phyloP scores from a whole-genome alignment of 495 filamentous ascomycete species.

The Penicillium alfredii region DNA sequence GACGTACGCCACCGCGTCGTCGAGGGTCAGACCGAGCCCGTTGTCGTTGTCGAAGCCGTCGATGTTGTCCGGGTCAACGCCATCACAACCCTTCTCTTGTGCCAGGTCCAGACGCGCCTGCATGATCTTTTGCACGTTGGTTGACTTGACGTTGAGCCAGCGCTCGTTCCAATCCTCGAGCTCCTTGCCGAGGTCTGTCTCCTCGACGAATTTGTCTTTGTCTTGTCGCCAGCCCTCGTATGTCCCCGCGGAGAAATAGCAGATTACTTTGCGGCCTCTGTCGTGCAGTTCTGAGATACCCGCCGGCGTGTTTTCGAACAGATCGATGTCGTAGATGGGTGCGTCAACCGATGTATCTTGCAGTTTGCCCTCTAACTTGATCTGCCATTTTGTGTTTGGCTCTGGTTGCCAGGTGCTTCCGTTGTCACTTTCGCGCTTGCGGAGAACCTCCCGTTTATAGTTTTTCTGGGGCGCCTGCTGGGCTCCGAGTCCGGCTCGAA shows the following conservation, averaged over 20 bases:
- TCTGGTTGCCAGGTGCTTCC: constrained; percentile 40
- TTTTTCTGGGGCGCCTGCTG: no score
- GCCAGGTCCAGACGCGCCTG: constrained; percentile 49
- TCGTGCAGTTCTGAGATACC: constrained; percentile 44
- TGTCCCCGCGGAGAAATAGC: constrained; percentile 67
- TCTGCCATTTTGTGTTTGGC: constrained; percentile 51
- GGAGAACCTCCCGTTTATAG: constrained; percentile 20
- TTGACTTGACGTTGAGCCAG: constrained; percentile 57
- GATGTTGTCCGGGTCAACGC: constrained; percentile 67
- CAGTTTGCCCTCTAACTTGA: constrained; percentile 40
- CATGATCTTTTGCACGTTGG: constrained; percentile 59
- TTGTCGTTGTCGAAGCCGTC: constrained; percentile 57
- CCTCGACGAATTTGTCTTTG: constrained; percentile 42
- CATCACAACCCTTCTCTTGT: constrained; percentile 57
- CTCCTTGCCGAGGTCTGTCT: constrained; percentile 44
- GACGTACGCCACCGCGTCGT: constrained; percentile 52
- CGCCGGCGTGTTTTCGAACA: constrained; percentile 46
- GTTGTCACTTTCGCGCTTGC: constrained; percentile 9
- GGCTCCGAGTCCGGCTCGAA: constrained; percentile 49
- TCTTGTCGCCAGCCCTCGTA: constrained; percentile 58
- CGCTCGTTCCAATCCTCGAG: constrained; percentile 62
- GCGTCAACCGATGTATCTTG: constrained; percentile 42
- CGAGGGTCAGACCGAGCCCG: constrained; percentile 49
- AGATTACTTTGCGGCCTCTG: constrained; percentile 54
- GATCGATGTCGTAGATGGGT: constrained; percentile 55